Evolutionary conservation across 1,139 yeast genomes (phyloP), one percentile per base, ranked within the genome.

Genomic region (Magnusiomyces fungicola): DNA sequence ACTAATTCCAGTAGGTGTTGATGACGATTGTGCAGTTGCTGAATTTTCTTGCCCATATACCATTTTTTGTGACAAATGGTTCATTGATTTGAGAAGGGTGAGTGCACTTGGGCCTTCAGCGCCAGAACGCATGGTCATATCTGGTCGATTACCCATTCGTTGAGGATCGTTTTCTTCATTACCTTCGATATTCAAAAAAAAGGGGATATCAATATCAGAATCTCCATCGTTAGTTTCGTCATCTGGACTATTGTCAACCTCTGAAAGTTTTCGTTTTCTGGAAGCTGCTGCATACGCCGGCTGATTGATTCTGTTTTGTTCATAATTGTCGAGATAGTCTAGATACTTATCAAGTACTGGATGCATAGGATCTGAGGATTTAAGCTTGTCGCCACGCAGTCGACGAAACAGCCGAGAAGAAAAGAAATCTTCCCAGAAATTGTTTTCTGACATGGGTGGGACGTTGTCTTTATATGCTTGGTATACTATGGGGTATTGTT

Each of bases 371-470:
- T 86, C 89, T 57, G 81, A 82, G 1, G 78, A 68, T 60, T 81
- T 79, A 49, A 88, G 77, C 57, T 81, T 82, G 63, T 92, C 98
- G 53, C 99, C 98, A 62, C 96, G 76, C 40, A 92, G 71, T 60
- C 92, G 78, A 58, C 97, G 75, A 62, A 90, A 92, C 53, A 92
- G 69, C 59, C 89, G 83, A 1, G 97, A 88, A 59, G 87, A 82
- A 71, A 92, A 92, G 62, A 92, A 94, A 54, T 97, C 73, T n/a
- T 95, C 85, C 98, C 99, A 92, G 59, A 92, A 92, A 61, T 86
- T 95, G 36, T 94, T 92, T 64, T 90, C 97, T 47, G 78, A 76
- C 53, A 92, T 75, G 55, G 83, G 82, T 0, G 98, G 98, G 1
- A 94, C 98, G 53, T 82, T 80, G 53, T 92, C 98, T 55, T 80